These are phyloP conservation scores for Chlorella vulgaris DNA, from an alignment of 139 green algal genomes.

Conservation along the genomic window DNA sequence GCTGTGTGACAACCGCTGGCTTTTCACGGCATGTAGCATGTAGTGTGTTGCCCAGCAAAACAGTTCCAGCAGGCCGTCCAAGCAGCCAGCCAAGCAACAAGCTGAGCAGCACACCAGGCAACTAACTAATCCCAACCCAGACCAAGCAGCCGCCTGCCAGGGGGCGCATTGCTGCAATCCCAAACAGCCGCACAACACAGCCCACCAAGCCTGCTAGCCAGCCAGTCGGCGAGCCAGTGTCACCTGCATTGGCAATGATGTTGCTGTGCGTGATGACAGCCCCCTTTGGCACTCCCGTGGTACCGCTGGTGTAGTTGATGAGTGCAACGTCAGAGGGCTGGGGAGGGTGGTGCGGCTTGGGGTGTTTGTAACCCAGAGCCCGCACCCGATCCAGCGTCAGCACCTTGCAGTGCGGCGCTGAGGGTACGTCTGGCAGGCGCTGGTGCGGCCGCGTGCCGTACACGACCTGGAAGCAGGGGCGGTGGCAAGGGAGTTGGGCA, in stretches of 20 bases:
- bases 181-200: slow-evolving; percentile 21
- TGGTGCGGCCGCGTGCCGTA: slow-evolving; percentile 41
- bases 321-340: slow-evolving; percentile 78
- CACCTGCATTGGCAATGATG: slow-evolving; percentile 78
- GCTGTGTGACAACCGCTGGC: too few species aligned
- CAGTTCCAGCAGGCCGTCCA: neutral
- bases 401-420: slow-evolving; percentile 39
- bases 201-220: too few species aligned
- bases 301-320: slow-evolving; percentile 98
- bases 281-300: slow-evolving; percentile 88
- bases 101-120: too few species aligned
- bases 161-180: neutral
- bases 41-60: neutral
- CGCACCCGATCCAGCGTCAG: slow-evolving; percentile 72
- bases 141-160: too few species aligned
- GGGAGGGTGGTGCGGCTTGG: slow-evolving; percentile 80
- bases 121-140: too few species aligned
- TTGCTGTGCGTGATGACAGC: slow-evolving; percentile 84
- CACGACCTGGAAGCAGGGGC: slow-evolving; percentile 45
- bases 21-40: too few species aligned
- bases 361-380: slow-evolving; percentile 69
- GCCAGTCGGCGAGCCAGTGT: too few species aligned
- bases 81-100: too few species aligned
- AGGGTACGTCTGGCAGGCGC: slow-evolving; percentile 59
- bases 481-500: neutral